A percentile compares a stretch with the other conserved stretches of the same genome.
These are phyloP conservation scores for Neofusicoccum laricinum DNA, from an alignment of 2,329 filamentous ascomycete genomes.

Conservation along the genomic window DNA sequence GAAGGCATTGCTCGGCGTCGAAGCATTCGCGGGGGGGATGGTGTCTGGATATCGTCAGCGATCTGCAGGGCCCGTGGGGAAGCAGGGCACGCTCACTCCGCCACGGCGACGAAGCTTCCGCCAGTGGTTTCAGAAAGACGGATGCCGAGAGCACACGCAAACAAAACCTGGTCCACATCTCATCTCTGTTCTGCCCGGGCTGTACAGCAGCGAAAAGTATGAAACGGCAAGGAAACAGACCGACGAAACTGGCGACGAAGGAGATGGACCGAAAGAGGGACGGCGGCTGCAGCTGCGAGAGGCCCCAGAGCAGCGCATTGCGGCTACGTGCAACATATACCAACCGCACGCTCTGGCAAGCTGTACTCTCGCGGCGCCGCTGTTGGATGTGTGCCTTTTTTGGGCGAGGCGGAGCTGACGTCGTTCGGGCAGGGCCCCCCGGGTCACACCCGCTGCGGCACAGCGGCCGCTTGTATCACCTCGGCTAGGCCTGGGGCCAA, in stretches of 20 bases:
- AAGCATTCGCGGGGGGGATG: not conserved
- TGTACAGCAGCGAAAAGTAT: constrained; percentile 26
- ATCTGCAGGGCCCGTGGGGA: not conserved
- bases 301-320: constrained; percentile 20
- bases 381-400: constrained; percentile 22
- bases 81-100: not conserved
- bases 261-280: constrained; percentile 25
- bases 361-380: constrained; percentile 18
- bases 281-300: constrained; percentile 21
- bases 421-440: constrained; percentile 18
- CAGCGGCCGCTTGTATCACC: constrained; percentile 18
- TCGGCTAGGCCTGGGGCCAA: constrained; percentile 6
- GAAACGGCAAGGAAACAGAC: constrained; percentile 22
- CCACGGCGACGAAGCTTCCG: not conserved
- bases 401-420: constrained; percentile 23
- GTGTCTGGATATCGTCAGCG: not conserved
- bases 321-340: constrained; percentile 26
- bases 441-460: constrained; percentile 13
- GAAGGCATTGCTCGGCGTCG: not conserved
- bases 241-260: constrained; percentile 21
- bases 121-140: not conserved
- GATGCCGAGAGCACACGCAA: constrained; percentile 25
- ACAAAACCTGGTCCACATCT: constrained; percentile 35
- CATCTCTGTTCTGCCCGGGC: constrained; percentile 24
- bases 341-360: constrained; percentile 22